phyloP scores from a whole-genome alignment of 345 rosid species.

The Hibiscus mutabilis region DNA sequence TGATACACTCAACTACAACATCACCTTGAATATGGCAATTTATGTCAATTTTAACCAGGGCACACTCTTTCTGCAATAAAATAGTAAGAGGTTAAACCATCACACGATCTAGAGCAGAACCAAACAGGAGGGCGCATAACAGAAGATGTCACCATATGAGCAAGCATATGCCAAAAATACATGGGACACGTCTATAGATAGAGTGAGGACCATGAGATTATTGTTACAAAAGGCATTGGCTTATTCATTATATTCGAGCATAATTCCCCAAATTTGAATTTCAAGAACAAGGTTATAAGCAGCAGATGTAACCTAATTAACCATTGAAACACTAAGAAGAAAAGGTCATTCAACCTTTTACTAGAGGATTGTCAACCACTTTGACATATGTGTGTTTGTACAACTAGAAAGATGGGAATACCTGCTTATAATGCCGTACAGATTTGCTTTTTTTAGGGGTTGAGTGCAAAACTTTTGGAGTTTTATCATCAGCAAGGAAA shows the following conservation, averaged over 20 bases:
- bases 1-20: constrained; percentile 81
- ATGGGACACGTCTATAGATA: background rate
- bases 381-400: background rate
- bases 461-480: constrained; percentile 51
- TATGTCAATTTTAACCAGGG: constrained; percentile 80
- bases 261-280: background rate
- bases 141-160: background rate
- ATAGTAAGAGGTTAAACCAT: constrained; percentile 9
- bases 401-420: constrained; percentile 12
- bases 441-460: constrained; percentile 59
- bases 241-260: background rate
- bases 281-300: background rate
- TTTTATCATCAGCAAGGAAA: constrained; percentile 47
- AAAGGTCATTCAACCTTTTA: background rate
- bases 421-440: constrained; percentile 77
- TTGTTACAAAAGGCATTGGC: background rate
- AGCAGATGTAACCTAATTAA: background rate
- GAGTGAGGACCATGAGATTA: background rate
- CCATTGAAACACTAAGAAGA: constrained; percentile 3
- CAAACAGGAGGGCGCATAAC: background rate
- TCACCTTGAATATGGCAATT: constrained; percentile 87
- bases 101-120: background rate
- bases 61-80: constrained; percentile 68
- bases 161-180: background rate
- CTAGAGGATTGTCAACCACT: background rate